Base-by-base conservation (phyloP, 2,329 filamentous ascomycete genomes). In the Myriosclerotinia duriaeana region DNA sequence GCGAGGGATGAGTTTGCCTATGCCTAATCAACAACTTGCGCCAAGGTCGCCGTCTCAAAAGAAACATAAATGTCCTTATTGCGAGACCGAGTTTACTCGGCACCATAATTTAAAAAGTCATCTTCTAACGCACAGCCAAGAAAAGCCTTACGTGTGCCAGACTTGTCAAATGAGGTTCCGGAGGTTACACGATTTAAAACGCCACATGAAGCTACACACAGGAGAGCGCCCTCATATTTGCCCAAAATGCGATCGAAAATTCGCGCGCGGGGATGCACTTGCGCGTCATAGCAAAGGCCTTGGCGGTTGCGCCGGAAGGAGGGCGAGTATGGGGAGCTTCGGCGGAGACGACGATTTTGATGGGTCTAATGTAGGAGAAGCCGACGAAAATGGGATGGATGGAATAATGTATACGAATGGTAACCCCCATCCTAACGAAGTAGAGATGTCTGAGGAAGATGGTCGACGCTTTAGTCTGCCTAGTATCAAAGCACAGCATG, bases 21-120 rank as follows among this genome's bases (percentile, higher is more conserved):
- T 86, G 78, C 78, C 82, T 26, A 78, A 79, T 40, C 78, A 67
- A 74, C 77, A 81, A 70, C 66, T 82, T 74, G 72, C 81, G 64
- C 87, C 88, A 58, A 86, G 87, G 72, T 92, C 92, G 7, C 89
- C 90, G 0, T 88, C 88, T 36, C 84, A 86, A 63, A 97, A 97
- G 80, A 94, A 95, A 75, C 94, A 99, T 80, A 96, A 95, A 78
- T 99, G 95, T 76, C 94, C 92, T 0, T 97, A 96, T 78, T 99
- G 95, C 82, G 87, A 92, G 50, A 97, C 95, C 6, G 95, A 97
- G 75, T 99, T 99, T 73, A 99, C 95, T 38, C 87, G 95, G 54
- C 95, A 98, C 76, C 95, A 98, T 77, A 98, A 99, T 75, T 85
- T 98, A 38, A 99, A 98, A 80, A 97, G 93, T 72, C 95, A 99